Percentiles rank a stretch among this genome's conserved stretches.
phyloP scores from a whole-genome alignment of 139 green algal genomes.

The Marvania coccoides region DNA sequence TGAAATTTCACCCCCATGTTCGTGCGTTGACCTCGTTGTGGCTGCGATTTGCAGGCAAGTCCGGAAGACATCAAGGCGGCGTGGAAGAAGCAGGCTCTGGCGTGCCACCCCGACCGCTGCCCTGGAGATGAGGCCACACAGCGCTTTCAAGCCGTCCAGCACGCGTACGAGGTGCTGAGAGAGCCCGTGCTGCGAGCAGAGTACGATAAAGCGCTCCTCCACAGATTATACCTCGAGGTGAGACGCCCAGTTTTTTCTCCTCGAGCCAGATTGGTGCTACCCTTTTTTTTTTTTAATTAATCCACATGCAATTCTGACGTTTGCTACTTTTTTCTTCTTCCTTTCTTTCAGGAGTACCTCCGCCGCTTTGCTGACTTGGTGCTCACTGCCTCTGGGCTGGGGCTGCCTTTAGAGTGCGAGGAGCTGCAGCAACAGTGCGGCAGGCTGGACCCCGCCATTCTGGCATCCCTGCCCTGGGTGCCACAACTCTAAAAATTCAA shows the following conservation, averaged over 20 bases:
- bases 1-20: not conserved
- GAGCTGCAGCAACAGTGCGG: too few relatives aligned
- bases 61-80: slow-evolving; percentile 67
- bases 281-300: not conserved
- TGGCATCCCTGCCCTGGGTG: not conserved
- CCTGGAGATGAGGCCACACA: not conserved
- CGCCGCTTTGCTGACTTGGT: slow-evolving; percentile 13
- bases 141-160: slow-evolving; percentile 9
- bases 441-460: too few relatives aligned
- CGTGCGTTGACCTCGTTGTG: not conserved
- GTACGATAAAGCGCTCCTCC: slow-evolving; percentile 17
- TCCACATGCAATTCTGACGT: not conserved
- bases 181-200: not conserved
- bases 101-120: slow-evolving; percentile 69
- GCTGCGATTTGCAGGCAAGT: slow-evolving; percentile 25
- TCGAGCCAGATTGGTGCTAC: not conserved
- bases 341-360: slow-evolving; percentile 18
- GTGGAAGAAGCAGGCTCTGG: slow-evolving; percentile 66
- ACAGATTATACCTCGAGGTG: slow-evolving; percentile 13
- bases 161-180: slow-evolving; percentile 16
- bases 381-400: slow-evolving; percentile 17
- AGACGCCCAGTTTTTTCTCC: not conserved
- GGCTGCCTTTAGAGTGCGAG: slow-evolving; percentile 2
- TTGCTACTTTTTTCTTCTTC: not conserved
- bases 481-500: not conserved